Base-by-base conservation (phyloP, 116 monocot species). In the Cymodocea nodosa region DNA sequence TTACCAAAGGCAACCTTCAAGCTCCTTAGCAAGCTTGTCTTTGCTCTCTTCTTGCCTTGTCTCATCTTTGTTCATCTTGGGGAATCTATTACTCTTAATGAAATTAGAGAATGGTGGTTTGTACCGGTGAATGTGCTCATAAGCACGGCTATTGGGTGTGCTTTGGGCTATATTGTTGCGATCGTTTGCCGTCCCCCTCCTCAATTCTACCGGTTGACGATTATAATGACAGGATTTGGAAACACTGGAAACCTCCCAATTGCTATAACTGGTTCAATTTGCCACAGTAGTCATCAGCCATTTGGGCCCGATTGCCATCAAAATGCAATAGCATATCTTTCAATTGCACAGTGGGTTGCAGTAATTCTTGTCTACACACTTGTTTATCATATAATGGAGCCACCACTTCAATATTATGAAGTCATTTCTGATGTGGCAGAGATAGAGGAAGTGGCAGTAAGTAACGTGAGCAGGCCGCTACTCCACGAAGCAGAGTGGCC, bases 301-400 rank as follows among this genome's bases (percentile, higher is more conserved):
- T 98, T 98, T 62, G 92, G 98, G 5, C 75, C 80, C 5, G 61
- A 75, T 0, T 98, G 98, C 75, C 74, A 73, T 55, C 63, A 75
- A 18, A 78, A 16, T 4, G 95, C 91, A 15, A 66, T 85, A 18
- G 95, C 95, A 6, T 97, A 90, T 67, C 83, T 97, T 15, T 97
- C 91, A 6, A 90, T 90, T 36, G 85, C 95, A 4, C 95, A 97
- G 59, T 97, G 91, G 95, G 91, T 90, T 30, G 75, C 95, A 0
- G 95, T 97, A n/a, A 87, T 97, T 63, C 85, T 97, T 40, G 90
- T 82, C 2, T 97, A 97, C 39, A 87, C 95, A 2, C 80, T 97
- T 12, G 95, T 97, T 4, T 97, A 90, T 59, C 95, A 97, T 70
- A 97, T 97, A 83, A 97, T 97, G 95, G 95, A 97, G 61, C 91